These are phyloP conservation scores for Rhododendron ovatum DNA, from an alignment of 148 eudicot species.

Conservation along the genomic window DNA sequence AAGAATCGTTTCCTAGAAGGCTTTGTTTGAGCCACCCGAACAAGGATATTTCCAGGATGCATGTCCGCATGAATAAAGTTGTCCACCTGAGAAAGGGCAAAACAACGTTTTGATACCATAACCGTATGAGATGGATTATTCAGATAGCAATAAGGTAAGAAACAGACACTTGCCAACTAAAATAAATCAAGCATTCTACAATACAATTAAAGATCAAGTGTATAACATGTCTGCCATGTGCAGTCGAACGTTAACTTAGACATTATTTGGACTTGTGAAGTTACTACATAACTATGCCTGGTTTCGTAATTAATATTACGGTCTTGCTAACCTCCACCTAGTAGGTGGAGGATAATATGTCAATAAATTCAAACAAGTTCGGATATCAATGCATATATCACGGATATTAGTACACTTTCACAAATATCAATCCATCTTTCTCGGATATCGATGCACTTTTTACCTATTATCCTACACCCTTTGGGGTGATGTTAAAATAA, in stretches of 20 bases:
- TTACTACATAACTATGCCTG: neutral
- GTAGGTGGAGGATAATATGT: too few species aligned
- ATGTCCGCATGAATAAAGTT: conserved; percentile 98
- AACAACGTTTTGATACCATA: neutral
- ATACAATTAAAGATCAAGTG: neutral
- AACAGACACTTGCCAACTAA: neutral
- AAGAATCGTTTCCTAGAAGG: conserved; percentile 41
- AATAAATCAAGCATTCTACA: neutral
- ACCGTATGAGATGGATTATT: neutral
- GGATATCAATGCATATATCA: too few species aligned
- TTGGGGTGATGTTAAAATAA: too few species aligned
- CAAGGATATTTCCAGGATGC: conserved; percentile 99
- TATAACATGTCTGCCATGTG: neutral
- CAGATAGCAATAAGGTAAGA: neutral
- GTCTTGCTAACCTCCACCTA: too few species aligned
- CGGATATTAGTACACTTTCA: too few species aligned
- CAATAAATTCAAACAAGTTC: too few species aligned
- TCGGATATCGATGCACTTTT: too few species aligned
- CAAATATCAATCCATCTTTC: too few species aligned
- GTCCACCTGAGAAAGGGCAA: conserved; percentile 59
- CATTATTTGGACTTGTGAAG: neutral
- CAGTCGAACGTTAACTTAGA: neutral
- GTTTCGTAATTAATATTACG: neutral
- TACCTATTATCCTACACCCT: too few species aligned
- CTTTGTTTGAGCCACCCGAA: conserved; percentile 52